Conservation (phyloP, 179 eudicot species). For the Beta lomatogona region DNA sequence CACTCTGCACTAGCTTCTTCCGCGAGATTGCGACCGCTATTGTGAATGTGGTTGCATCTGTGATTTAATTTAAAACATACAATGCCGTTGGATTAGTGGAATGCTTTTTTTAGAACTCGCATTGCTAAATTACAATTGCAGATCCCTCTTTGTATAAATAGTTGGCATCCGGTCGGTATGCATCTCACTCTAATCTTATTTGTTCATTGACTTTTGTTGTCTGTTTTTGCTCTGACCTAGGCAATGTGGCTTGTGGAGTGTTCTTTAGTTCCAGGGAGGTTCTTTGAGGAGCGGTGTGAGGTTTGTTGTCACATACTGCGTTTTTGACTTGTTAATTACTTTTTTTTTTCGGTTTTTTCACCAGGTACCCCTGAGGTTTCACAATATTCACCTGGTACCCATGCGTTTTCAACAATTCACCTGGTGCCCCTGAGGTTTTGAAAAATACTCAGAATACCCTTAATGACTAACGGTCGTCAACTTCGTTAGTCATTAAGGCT, state of each 20-base stretch:
- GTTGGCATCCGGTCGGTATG: background rate
- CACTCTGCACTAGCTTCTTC: too few species aligned
- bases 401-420: too few species aligned
- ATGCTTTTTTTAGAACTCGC: background rate
- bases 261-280: slow-evolving; percentile 74
- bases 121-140: background rate
- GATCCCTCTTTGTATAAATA: too few species aligned
- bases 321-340: background rate
- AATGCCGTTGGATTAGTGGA: background rate
- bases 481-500: too few species aligned
- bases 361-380: too few species aligned
- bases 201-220: slow-evolving; percentile 13
- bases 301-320: slow-evolving; percentile 33
- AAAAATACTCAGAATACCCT: too few species aligned
- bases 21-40: too few species aligned
- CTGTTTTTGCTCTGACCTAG: slow-evolving; percentile 40
- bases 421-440: too few species aligned
- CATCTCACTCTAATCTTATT: background rate
- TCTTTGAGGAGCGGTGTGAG: slow-evolving; percentile 98
- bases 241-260: slow-evolving; percentile 98
- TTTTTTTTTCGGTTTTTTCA: too few species aligned
- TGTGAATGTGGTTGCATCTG: too few species aligned
- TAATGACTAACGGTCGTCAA: too few species aligned
- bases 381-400: too few species aligned
- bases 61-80: background rate